Base-by-base conservation (phyloP, 345 rosid genomes). In the sweet orange (Citrus sinensis) region DNA sequence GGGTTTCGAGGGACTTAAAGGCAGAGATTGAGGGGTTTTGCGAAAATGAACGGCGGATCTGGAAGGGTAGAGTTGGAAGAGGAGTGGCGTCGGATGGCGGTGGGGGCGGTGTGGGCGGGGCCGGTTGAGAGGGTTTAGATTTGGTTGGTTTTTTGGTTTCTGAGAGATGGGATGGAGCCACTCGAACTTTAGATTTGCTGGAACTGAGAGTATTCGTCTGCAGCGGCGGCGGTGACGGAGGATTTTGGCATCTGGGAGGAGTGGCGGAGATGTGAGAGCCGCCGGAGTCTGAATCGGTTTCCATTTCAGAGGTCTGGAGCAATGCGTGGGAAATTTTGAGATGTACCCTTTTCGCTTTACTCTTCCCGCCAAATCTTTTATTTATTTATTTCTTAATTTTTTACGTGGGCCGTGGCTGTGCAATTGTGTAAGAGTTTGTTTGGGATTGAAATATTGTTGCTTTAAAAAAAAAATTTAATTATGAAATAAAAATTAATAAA, bases 231-330 rank as follows among this genome's bases (percentile, higher is more conserved):
- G 79, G 78, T 3, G 78, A 79, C 2, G 88, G 83, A 0, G 84
- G 87, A 54, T 63, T 79, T 16, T 83, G 60, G 71, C 80, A 86
- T 63, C 94, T 85, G 7, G 99, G 99, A 86, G 99, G 97, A 74
- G 99, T 95, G 73, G 91, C 87, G 73, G 99, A 93, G 82, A 95
- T 74, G 85, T 92, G 92, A 60, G 98, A 95, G 32, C 94, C 93
- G 73, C 85, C 93, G 85, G 98, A 93, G 81, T 93, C 96, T 60
- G 98, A 89, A 81, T 90, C 97, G 79, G 90, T 85, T 60, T 92
- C 94, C 95, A 94, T 90, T 9, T 51, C 2, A 35, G 61, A 9
- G 49, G 27, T 63, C 37, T 20, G 46, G 78, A 39, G 66, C 65
- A 37, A 74, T 35, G 67, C 56, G 49, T 22, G 67, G 67, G 55